Base-by-base conservation (phyloP, 768 basidiomycete species). In the Suillus discolor region DNA sequence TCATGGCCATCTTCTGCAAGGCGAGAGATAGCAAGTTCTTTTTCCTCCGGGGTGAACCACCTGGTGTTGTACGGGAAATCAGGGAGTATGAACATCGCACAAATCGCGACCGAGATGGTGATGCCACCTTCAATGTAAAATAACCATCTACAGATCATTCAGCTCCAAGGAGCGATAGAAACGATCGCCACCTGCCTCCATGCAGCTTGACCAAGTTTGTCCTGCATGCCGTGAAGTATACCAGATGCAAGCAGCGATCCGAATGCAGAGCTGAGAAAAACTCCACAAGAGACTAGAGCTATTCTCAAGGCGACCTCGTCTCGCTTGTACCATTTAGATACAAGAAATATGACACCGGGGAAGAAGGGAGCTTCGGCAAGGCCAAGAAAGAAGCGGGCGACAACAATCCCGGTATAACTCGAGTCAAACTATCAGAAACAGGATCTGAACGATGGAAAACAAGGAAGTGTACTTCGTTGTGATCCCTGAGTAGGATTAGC, bases 241-340 rank as follows among this genome's bases (percentile, higher is more conserved):
- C 78, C 82, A 44, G 82, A 78, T 15, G 82, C 80, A 36, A 85
- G 73, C 31, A 84, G 69, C 4, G 81, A 77, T 0, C 82, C 81
- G 66, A 83, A 82, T 3, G 82, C 84, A 73, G 84, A 83, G 8
- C 75, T 76, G 55, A 82, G 78, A 15, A 84, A 68, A 66, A 76
- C 78, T 31, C 80, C 79, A 65, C 72, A 77, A 66, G 74, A 77
- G 18, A 77, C 72, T 61, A 79, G 69, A 16, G 79, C 75, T 28
- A 73, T 74, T 11, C 79, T 70, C 25, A 79, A 65, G n/a, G 77
- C 82, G 34, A 82, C 71, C 66, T 83, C 80, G 41, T 73, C 71
- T 47, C 74, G 72, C 28, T 70, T 78, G 70, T 82, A 82, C 65
- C 65, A 65, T 41, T 31, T 57, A 25, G 65, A 62, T 47, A 65